These are phyloP conservation scores for Fomitopsis schrenkii DNA, from an alignment of 1,284 basidiomycete genomes.

Conservation along the genomic window DNA sequence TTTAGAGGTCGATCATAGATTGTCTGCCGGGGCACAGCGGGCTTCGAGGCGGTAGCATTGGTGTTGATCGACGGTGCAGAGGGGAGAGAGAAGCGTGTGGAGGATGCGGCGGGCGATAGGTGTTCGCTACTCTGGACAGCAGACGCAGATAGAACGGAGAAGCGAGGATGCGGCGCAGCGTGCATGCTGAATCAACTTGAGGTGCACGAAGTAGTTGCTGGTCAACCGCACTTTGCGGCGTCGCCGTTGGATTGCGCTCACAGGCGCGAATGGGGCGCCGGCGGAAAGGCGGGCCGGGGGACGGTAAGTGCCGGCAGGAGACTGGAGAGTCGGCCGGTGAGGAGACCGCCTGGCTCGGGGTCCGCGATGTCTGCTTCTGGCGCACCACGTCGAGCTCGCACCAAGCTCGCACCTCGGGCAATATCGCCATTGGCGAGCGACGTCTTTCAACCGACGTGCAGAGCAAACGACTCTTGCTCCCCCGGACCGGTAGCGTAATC, in stretches of 20 bases:
- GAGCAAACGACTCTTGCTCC: neutral
- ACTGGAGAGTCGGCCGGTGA: neutral
- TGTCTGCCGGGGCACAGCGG: constrained; percentile 49
- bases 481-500: neutral
- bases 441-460: neutral
- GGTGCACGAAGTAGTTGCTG: neutral
- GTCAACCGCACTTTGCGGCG: too few relatives aligned
- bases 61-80: constrained; percentile 48
- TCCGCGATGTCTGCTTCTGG: neutral
- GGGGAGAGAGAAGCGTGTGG: constrained; percentile 66
- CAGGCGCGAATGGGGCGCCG: neutral
- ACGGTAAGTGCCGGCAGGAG: neutral
- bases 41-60: constrained; percentile 33
- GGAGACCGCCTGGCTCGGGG: neutral
- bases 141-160: constrained; percentile 65
- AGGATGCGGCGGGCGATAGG: constrained; percentile 55
- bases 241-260: neutral
- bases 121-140: constrained; percentile 62
- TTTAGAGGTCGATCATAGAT: constrained; percentile 86
- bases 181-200: neutral
- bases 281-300: neutral
- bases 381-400: neutral
- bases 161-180: constrained; percentile 48
- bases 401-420: neutral
- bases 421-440: neutral